Evolutionary conservation across 2,329 filamentous ascomycete species (phyloP).

Genomic region (Stagonosporopsis chrysanthemi): DNA sequence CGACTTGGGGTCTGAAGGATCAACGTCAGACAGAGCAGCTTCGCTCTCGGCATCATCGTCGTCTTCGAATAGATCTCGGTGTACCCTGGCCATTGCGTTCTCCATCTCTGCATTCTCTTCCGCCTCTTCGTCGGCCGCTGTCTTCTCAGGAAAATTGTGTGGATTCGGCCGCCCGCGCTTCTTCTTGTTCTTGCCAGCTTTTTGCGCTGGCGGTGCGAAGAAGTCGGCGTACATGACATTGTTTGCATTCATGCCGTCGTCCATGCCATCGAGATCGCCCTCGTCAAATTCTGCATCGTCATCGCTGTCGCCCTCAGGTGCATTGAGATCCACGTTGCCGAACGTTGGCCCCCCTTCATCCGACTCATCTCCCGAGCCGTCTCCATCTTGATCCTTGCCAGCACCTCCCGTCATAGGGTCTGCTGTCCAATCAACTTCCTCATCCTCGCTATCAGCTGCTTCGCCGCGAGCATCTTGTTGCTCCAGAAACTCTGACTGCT

Average conservation of each 20-base stretch:
- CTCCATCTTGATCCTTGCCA: constrained; percentile 47
- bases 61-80: constrained; percentile 85
- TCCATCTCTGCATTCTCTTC: constrained; percentile 69
- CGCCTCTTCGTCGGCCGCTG: constrained; percentile 25
- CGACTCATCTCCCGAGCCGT: constrained; percentile 64
- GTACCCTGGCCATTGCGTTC: constrained; percentile 84
- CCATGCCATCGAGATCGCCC: constrained; percentile 60
- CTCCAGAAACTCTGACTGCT: constrained; percentile 87
- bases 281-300: constrained; percentile 67
- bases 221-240: constrained; percentile 92
- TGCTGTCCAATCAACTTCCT: constrained; percentile 85
- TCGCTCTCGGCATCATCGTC: constrained; percentile 67
- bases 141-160: constrained; percentile 54
- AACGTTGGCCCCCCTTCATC: constrained; percentile 84
- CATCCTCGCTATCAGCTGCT: constrained; percentile 75
- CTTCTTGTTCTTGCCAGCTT: constrained; percentile 66
- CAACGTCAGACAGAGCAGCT: constrained; percentile 67
- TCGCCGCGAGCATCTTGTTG: constrained; percentile 82
- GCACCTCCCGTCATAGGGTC: constrained; percentile 67
- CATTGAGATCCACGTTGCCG: constrained; percentile 77
- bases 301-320: constrained; percentile 73
- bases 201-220: constrained; percentile 83
- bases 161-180: constrained; percentile 63
- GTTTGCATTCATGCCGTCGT: constrained; percentile 77
- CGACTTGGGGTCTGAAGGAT: constrained; percentile 74